phyloP scores from a whole-genome alignment of 2,329 filamentous ascomycete genomes.

The Colletotrichum sp. region DNA sequence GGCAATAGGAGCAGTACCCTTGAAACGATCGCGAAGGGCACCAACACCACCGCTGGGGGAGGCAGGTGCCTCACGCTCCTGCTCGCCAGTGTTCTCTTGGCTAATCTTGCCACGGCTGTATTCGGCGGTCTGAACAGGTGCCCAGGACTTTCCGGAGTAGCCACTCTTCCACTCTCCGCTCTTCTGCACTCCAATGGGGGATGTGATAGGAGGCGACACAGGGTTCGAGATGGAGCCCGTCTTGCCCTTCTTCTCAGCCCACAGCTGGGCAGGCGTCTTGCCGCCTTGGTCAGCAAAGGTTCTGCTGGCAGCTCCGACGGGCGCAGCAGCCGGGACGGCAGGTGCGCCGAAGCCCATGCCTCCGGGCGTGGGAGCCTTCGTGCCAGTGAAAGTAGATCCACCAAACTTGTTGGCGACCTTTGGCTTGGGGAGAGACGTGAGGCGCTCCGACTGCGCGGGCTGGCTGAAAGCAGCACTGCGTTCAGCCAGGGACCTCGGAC shows the following conservation, averaged over 20 bases:
- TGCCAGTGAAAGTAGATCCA: conserved; percentile 77
- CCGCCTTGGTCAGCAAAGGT: conserved; percentile 95
- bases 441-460: conserved; percentile 69
- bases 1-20: conserved; percentile 74
- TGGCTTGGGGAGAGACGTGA: conserved; percentile 90
- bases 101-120: conserved; percentile 66
- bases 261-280: conserved; percentile 95
- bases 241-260: conserved; percentile 95
- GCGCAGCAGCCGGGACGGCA: conserved; percentile 57
- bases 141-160: conserved; percentile 91
- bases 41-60: conserved; percentile 70
- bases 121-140: conserved; percentile 75
- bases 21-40: conserved; percentile 83
- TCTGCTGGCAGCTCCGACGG: conserved; percentile 81
- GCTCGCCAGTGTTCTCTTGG: conserved; percentile 69
- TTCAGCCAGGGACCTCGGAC: conserved; percentile 72
- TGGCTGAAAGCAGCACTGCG: conserved; percentile 75
- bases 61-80: conserved; percentile 50
- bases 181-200: conserved; percentile 68
- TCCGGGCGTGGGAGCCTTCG: conserved; percentile 83
- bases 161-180: conserved; percentile 93
- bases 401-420: conserved; percentile 93
- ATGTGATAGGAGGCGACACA: conserved; percentile 44
- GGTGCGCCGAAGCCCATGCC: conserved; percentile 69
- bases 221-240: conserved; percentile 60